Base-by-base conservation (phyloP, 2,329 filamentous ascomycete species). In the Neofusicoccum sp. region DNA sequence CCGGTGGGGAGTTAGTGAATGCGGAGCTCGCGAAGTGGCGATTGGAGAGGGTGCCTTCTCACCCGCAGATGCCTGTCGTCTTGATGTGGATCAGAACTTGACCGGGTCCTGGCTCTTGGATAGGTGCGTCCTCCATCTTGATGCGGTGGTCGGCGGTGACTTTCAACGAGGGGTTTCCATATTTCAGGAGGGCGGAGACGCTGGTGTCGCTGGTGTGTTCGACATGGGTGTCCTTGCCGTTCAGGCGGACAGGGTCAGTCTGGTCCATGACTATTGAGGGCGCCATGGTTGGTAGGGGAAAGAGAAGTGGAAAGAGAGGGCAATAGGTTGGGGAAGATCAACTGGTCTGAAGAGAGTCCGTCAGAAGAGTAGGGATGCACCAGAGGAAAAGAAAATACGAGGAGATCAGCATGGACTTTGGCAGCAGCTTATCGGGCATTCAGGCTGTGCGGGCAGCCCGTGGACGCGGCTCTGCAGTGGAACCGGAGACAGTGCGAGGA, bases 1-100 rank as follows among this genome's bases (percentile, higher is more conserved):
- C 37, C 29, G n/a, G n/a, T n/a, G n/a, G n/a, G n/a, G n/a, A n/a
- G 28, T 39, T 33, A 3, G 33, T 12, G 3, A 11, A 11, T 36
- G 14, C 0, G 31, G 14, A 31, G 48, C 14, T 7, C 22, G 39
- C 33, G n/a, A 62, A 36, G 6, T 54, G 11, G 16, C 14, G 33
- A 28, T 56, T 28, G 14, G 14, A 4, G n/a, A 3, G 16, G 16
- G 28, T 7, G 2, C 5, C 14, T 16, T 64, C 74, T 69, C 74
- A 86, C 80, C 87, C 87, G 74, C 87, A 89, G 41, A 89, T 85
- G 47, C 87, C 87, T 3, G 86, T 88, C 1, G 82, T 81, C 70
- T 86, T 87, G 67, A 89, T 80, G 64, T 89, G 86, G 8, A 89
- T 68, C 1, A 88, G 74, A 1, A 85, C 86, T 66, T 89, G 83